phyloP scores from a whole-genome alignment of 805 yeast genomes.

The Ogataea trehaloabstinens region DNA sequence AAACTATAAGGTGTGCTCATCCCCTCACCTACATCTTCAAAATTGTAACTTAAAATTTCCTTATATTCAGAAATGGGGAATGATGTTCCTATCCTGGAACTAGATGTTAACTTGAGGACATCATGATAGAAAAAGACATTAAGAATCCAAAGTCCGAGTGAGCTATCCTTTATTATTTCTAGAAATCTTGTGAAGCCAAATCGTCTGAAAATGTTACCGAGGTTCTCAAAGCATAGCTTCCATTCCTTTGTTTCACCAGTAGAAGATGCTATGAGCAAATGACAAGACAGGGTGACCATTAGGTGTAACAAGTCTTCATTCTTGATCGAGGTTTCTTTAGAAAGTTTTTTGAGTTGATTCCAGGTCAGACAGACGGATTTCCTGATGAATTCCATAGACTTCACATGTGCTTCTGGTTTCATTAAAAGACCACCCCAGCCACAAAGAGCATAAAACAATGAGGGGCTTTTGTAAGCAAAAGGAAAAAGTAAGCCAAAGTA shows the following conservation, averaged over 20 bases:
- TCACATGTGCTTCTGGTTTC: slow-evolving; percentile 3
- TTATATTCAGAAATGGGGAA: slow-evolving; percentile 22
- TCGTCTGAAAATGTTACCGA: slow-evolving; percentile 11
- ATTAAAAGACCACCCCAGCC: slow-evolving; percentile 17
- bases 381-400: slow-evolving; percentile 6
- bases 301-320: slow-evolving; percentile 12
- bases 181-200: slow-evolving; percentile 15
- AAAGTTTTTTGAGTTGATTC: slow-evolving; percentile 1
- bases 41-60: slow-evolving; percentile 7
- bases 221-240: slow-evolving; percentile 18
- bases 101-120: slow-evolving; percentile 22
- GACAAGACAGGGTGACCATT: slow-evolving; percentile 18
- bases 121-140: slow-evolving; percentile 25
- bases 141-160: slow-evolving; percentile 16
- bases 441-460: slow-evolving; percentile 15
- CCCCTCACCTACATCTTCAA: slow-evolving; percentile 2
- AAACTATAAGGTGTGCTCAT: background rate
- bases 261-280: slow-evolving; percentile 17
- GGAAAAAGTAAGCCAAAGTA: slow-evolving; percentile 12
- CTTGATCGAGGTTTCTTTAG: background rate
- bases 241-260: slow-evolving; percentile 20
- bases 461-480: slow-evolving; percentile 5
- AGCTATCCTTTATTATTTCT: slow-evolving; percentile 7
- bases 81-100: slow-evolving; percentile 18
- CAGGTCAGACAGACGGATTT: slow-evolving; percentile 8